A percentile compares a stretch with the other conserved stretches of the same genome.
These are phyloP conservation scores for Cryphonectria nitschkei DNA, from an alignment of 2,329 filamentous ascomycete species.

Conservation along the genomic window DNA sequence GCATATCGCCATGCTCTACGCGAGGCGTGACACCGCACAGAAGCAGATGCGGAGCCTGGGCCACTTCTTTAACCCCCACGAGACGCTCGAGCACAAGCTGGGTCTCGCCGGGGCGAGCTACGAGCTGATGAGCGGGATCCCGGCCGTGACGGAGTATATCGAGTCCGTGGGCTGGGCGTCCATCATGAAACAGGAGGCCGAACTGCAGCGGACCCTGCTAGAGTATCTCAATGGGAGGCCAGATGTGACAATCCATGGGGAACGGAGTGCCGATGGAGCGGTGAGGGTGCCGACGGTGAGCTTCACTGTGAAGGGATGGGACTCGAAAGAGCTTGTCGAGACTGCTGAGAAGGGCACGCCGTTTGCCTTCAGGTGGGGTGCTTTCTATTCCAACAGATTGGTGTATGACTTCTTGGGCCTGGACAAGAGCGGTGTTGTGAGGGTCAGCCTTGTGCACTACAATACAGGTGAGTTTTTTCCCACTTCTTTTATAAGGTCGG, in stretches of 20 bases:
- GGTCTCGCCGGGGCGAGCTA: slow-evolving; percentile 72
- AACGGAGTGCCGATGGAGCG: slow-evolving; percentile 49
- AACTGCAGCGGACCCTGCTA: slow-evolving; percentile 59
- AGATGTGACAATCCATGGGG: slow-evolving; percentile 60
- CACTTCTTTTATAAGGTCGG: background rate
- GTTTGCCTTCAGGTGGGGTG: slow-evolving; percentile 64
- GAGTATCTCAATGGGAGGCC: slow-evolving; percentile 55
- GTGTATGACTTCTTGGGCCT: slow-evolving; percentile 59
- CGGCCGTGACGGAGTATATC: slow-evolving; percentile 66
- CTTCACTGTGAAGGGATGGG: slow-evolving; percentile 59
- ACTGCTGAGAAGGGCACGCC: slow-evolving; percentile 57
- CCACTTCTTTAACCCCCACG: slow-evolving; percentile 69
- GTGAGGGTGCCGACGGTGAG: slow-evolving; percentile 66
- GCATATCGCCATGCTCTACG: slow-evolving; percentile 73
- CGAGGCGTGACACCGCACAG: slow-evolving; percentile 56
- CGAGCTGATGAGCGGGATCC: slow-evolving; percentile 67
- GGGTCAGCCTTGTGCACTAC: slow-evolving; percentile 69
- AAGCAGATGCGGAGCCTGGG: slow-evolving; percentile 57
- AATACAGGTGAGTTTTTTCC: slow-evolving; percentile 58
- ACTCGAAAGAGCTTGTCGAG: slow-evolving; percentile 56
- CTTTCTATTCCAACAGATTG: slow-evolving; percentile 65
- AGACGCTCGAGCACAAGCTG: slow-evolving; percentile 67
- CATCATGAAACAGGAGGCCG: slow-evolving; percentile 60
- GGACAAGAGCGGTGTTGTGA: slow-evolving; percentile 62
- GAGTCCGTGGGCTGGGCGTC: slow-evolving; percentile 45